Evolutionary conservation across 345 rosid species (phyloP).

Genomic region (Eucalyptus fibrosa): DNA sequence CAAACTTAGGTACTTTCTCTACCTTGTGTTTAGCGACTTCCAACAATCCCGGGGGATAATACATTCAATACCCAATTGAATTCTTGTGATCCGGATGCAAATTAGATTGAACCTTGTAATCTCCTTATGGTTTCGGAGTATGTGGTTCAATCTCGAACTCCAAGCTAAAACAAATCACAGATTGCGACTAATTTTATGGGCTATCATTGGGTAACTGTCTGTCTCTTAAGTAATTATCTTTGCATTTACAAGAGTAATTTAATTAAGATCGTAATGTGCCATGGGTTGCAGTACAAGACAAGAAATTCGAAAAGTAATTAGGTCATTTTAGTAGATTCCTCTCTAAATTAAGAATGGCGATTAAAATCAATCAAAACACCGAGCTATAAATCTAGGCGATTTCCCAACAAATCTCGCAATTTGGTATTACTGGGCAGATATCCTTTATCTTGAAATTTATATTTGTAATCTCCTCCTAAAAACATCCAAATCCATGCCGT

Average conservation of each 20-base stretch:
- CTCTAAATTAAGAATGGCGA: background rate
- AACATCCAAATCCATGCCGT: background rate
- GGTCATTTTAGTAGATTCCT: background rate
- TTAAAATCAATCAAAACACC: background rate
- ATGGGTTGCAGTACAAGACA: background rate
- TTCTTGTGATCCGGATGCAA: background rate
- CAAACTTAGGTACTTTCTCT: background rate
- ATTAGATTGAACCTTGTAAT: background rate
- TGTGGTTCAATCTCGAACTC: background rate
- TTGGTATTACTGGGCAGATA: background rate
- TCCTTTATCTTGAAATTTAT: too few species aligned
- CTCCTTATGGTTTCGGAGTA: too few species aligned
- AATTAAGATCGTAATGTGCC: background rate
- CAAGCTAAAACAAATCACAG: background rate
- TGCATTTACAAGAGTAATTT: background rate
- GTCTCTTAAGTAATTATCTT: background rate
- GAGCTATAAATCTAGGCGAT: background rate
- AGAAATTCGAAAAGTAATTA: background rate
- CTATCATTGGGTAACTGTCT: background rate
- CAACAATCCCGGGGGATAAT: background rate
- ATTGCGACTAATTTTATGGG: background rate
- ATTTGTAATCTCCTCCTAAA: background rate
- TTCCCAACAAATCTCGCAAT: background rate
- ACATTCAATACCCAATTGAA: background rate
- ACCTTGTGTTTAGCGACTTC: background rate